Evolutionary conservation across 2,329 filamentous ascomycete genomes (phyloP), one percentile per base, ranked within the genome.

Genomic region (Colletotrichum kahawae): DNA sequence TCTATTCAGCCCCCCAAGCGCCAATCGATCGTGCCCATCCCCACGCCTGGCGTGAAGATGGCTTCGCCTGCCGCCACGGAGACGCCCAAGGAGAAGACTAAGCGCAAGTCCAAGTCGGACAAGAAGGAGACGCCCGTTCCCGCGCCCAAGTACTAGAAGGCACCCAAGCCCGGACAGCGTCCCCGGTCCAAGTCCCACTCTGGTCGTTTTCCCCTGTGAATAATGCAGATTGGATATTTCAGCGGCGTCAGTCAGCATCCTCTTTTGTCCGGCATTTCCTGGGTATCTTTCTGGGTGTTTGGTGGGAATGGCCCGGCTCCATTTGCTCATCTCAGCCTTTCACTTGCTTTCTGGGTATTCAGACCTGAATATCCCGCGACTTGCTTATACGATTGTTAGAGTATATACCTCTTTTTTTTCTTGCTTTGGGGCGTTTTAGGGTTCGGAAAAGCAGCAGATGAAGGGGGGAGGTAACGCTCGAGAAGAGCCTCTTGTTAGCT

Each of bases 81-180:
- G 79, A 79, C 36, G 13, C 62, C 67, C 34, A 78, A 78, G 62
- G 79, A 78, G 34, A 81, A 80, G 63, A 75, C 71, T 18, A 77
- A 73, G 76, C 57, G 51, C 57, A 77, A 57, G 48, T 51, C 43
- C 43, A 75, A 67, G 71, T 69, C 73, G 62, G 67, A 71, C 29
- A 67, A 75, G 60, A 82, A 78, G 77, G 76, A 82, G 70, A 82
- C 82, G 7, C 82, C 82, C 7, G 71, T 81, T 33, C 62, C 67
- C 18, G 29, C 63, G 21, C 72, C 72, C 7, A 71, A 34, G 31
- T 57, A 29, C 56, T 67, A 71, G 68, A 48, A 70, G 31, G 14
- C 38, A 18, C 9, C 21, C 36, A 33, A 33, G 62, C 16, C 31
- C 31, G 59, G 59, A 63, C 31, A 63, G 33, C 59, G 33, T 57